Evolutionary conservation across 1,284 basidiomycete species (phyloP), one percentile per base, ranked within the genome.

Genomic region (Coniophora puteana): DNA sequence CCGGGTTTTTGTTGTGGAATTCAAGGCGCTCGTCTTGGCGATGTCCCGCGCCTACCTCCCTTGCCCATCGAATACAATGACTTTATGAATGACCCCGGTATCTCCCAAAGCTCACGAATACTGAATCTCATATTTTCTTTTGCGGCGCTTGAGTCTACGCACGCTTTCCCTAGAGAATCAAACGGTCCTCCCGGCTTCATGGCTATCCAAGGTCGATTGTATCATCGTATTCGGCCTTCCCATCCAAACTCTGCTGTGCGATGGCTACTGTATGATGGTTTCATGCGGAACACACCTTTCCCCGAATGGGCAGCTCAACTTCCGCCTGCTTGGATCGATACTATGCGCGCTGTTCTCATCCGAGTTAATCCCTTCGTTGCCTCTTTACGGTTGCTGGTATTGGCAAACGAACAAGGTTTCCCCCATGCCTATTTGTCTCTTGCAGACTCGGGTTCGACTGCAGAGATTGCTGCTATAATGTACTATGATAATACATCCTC

Each of bases 181-280:
- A n/a, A 13, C 1, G 34, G 38, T n/a, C 40, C 40, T 4, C 36
- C 37, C 3, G 24, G n/a, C n/a, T n/a, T 5, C 1, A 17, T 40
- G 7, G 36, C 40, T 3, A 39, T 41, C 12, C 38, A 23, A 5
- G 36, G 40, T 5, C 7, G 14, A 2, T 40, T 26, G 11, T 41
- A 41, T 18, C 40, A 41, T n/a, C 40, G 38, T 11, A 14, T 41
- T 8, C 14, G 23, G 8, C 38, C 40, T 2, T 8, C 18, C 10
- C 37, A 41, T 8, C n/a, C 5, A 4, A 26, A 41, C 1, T 26
- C 38, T 65, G 23, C 36, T 8, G 26, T 38, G 10, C 36, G 26
- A 10, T 38, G 64, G 65, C 44, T 67, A 6, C 44, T 66, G 0
- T 63, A 63, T 44, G 63, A 66, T 42, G 59, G 55, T 0, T 58